Conservation (phyloP, 2,329 filamentous ascomycete species). For the Huntiella moniliformis region DNA sequence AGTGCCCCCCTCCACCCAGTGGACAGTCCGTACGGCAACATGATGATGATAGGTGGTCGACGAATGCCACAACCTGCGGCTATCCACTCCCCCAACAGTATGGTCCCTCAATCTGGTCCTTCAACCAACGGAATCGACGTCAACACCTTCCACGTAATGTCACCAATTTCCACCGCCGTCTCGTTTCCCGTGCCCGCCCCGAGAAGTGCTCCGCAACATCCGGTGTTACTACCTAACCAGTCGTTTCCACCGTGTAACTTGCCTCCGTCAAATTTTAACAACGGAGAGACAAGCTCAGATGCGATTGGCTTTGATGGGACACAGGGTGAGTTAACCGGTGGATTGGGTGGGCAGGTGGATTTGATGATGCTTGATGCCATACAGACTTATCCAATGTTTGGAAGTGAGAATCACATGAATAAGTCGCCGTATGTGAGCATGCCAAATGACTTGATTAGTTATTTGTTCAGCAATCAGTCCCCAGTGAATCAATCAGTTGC, state of each 20-base stretch:
- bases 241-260: constrained; percentile 45
- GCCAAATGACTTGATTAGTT: constrained; percentile 73
- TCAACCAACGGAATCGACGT: constrained; percentile 13
- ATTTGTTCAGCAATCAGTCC: constrained; percentile 46
- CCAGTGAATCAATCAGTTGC: constrained; percentile 13
- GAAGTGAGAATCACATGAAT: constrained; percentile 56
- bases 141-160: constrained; percentile 32
- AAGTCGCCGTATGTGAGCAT: constrained; percentile 71
- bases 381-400: constrained; percentile 69
- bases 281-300: not conserved
- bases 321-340: constrained; percentile 5
- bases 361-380: constrained; percentile 45
- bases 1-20: constrained; percentile 9
- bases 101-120: constrained; percentile 2
- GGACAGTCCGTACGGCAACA: constrained; percentile 8
- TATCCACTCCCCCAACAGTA: constrained; percentile 5
- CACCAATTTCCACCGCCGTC: constrained; percentile 31
- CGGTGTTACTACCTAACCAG: constrained; percentile 38
- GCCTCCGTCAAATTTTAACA: constrained; percentile 37
- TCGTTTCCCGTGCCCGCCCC: constrained; percentile 21
- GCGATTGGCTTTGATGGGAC: not conserved
- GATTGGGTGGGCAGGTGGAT: constrained; percentile 20
- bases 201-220: constrained; percentile 26
- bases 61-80: constrained; percentile 1
- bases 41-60: constrained; percentile 1